These are phyloP conservation scores for Isabelozyma pseudorhagii DNA, from an alignment of 805 yeast genomes.

Conservation along the genomic window DNA sequence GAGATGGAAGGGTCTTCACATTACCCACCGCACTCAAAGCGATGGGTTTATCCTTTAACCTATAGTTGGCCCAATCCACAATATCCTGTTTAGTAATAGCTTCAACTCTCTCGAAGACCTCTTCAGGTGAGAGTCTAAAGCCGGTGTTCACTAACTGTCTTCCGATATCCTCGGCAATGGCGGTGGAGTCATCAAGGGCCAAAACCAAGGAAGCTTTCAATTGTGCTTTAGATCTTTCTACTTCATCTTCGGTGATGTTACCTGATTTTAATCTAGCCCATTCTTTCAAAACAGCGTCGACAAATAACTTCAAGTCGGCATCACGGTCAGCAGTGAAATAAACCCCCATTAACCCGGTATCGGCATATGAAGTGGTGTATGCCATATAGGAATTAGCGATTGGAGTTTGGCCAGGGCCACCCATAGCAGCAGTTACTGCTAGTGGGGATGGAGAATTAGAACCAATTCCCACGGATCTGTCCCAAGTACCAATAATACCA, in stretches of 20 bases:
- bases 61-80: conserved; percentile 82
- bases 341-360: conserved; percentile 97
- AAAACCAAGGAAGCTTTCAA: conserved; percentile 86
- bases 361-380: conserved; percentile 94
- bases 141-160: conserved; percentile 97
- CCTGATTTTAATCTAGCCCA: conserved; percentile 86
- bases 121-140: conserved; percentile 66
- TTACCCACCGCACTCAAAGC: conserved; percentile 93
- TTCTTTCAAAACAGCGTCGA: conserved; percentile 75
- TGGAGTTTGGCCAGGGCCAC: conserved; percentile 56
- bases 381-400: conserved; percentile 95
- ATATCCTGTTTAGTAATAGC: conserved; percentile 76
- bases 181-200: conserved; percentile 91
- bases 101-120: conserved; percentile 72
- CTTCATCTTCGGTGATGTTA: conserved; percentile 76
- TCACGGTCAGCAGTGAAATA: conserved; percentile 82
- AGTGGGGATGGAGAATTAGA: conserved; percentile 83
- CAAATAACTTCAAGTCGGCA: conserved; percentile 60
- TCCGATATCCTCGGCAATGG: conserved; percentile 96
- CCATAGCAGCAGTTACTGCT: conserved; percentile 61
- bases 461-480: conserved; percentile 83
- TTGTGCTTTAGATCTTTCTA: conserved; percentile 92
- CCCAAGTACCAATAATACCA: conserved; percentile 97
- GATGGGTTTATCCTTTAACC: conserved; percentile 71
- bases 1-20: conserved; percentile 66